A percentile compares a stretch with the other conserved stretches of the same genome.
phyloP scores from a whole-genome alignment of 805 yeast genomes.

The Pachysolen tannophilus region DNA sequence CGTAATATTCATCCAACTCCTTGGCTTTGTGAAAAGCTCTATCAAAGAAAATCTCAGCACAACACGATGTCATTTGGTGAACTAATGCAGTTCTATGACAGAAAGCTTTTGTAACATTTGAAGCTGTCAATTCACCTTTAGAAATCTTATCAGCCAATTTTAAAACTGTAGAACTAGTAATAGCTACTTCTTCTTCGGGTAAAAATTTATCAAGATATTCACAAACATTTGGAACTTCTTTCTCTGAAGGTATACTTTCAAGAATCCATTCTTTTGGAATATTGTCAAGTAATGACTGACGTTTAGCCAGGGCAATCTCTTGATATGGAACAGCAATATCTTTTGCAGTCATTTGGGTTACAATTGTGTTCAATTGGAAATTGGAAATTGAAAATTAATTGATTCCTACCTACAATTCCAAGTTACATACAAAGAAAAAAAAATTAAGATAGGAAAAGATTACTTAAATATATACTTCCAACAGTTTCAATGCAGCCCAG shows the following conservation, averaged over 20 bases:
- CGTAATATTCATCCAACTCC: slow-evolving; percentile 42
- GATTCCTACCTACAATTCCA: too few relatives aligned
- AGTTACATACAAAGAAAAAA: too few relatives aligned
- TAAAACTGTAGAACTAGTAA: slow-evolving; percentile 26
- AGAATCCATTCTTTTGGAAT: too few relatives aligned
- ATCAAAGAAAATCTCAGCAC: slow-evolving; percentile 40
- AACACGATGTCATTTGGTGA: slow-evolving; percentile 41
- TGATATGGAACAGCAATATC: too few relatives aligned
- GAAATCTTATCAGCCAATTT: slow-evolving; percentile 1
- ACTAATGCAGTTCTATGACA: slow-evolving; percentile 52
- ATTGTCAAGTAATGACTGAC: too few relatives aligned
- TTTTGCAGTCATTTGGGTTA: too few relatives aligned
- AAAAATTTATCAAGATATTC: slow-evolving; percentile 26
- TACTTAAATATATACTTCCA: too few relatives aligned
- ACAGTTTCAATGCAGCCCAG: too few relatives aligned
- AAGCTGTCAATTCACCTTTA: slow-evolving; percentile 29
- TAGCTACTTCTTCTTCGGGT: slow-evolving; percentile 26
- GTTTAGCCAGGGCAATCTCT: too few relatives aligned
- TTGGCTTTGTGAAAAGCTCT: slow-evolving; percentile 52
- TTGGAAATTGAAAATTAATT: too few relatives aligned
- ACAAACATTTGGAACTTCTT: slow-evolving; percentile 27
- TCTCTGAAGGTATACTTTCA: slow-evolving; percentile 22
- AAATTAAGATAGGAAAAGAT: too few relatives aligned
- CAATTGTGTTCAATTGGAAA: too few relatives aligned
- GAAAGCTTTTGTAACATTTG: slow-evolving; percentile 44